Evolutionary conservation across 2,329 filamentous ascomycete species (phyloP), one percentile per base, ranked within the genome.

Genomic region (Dryadomyces quercus-mongolicae): DNA sequence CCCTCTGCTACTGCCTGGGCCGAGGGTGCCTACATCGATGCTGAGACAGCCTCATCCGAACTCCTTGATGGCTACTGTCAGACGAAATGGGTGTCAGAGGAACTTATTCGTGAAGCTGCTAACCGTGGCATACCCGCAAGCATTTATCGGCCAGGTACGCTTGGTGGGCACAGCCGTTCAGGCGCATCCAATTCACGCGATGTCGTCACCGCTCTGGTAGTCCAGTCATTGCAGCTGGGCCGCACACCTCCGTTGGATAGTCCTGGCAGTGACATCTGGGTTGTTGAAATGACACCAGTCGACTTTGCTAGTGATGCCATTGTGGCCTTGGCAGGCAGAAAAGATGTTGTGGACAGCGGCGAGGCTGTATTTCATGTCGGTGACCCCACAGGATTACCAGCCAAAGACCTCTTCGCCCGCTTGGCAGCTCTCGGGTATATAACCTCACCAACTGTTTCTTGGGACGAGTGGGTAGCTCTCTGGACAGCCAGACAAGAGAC

Each of bases 231-330:
- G 42, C 81, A 85, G 52, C 74, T 91, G 3, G 86, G 86, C 6
- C 78, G 42, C 16, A 44, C 50, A 1, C 50, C 50, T 18, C 50
- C 50, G 12, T 21, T 40, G 9, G 34, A 79, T 60, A 79, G 79
- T 1, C 86, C 87, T 0, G 76, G 86, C 53, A 81, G 90, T 4
- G 75, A 84, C 51, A 82, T 82, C 45, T 92, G 87, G 87, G 80
- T 83, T 51, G 79, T 85, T 1, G 87, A 92, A 69, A 91, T 91
- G 86, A 90, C 87, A 0, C 86, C 87, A 0, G 87, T 89, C 15
- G 86, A 92, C 67, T 90, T 88, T 62, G 85, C 90, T 56, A 86
- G 82, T 68, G 82, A 81, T 58, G 81, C 85, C 4, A 87, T 92
- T 59, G 71, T 86, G 22, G 80, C 85, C 18, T 75, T 91, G 20